A percentile compares a stretch with the other conserved stretches of the same genome.
Conservation (phyloP, 2,329 filamentous ascomycete genomes). For the Blumeria graminis region DNA sequence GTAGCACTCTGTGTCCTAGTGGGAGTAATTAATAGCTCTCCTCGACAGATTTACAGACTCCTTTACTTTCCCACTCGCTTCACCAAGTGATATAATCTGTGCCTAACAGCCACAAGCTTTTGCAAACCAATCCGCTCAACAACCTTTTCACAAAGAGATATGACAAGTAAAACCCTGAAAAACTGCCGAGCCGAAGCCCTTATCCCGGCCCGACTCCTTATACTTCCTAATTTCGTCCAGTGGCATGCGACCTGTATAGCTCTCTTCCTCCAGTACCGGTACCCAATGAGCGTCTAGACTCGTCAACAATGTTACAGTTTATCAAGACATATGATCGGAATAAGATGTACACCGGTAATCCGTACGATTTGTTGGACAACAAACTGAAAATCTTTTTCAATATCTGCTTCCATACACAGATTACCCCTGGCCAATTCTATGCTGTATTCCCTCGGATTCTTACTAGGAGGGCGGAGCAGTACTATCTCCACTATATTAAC, state of each 20-base stretch:
- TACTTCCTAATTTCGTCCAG: not conserved
- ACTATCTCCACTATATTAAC: not conserved
- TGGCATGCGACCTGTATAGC: not conserved
- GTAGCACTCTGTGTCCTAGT: too few species aligned
- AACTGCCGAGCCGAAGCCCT: not conserved
- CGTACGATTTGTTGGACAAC: not conserved
- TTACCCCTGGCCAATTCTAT: not conserved
- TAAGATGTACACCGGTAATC: not conserved
- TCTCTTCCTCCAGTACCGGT: not conserved
- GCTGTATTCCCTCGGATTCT: not conserved
- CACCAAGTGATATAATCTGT: too few species aligned
- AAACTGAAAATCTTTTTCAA: not conserved
- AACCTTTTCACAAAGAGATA: not conserved
- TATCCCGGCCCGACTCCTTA: not conserved
- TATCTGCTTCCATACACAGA: not conserved
- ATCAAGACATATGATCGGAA: not conserved
- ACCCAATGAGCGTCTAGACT: not conserved
- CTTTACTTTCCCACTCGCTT: too few species aligned
- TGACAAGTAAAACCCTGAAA: not conserved
- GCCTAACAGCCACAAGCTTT: too few species aligned
- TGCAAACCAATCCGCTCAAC: too few species aligned
- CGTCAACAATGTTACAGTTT: not conserved
- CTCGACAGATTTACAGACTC: too few species aligned
- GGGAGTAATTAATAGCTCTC: too few species aligned
- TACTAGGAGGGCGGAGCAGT: not conserved